phyloP scores from a whole-genome alignment of 225 moss, liverwort and hornwort genomes.

The Bryum argenteum region DNA sequence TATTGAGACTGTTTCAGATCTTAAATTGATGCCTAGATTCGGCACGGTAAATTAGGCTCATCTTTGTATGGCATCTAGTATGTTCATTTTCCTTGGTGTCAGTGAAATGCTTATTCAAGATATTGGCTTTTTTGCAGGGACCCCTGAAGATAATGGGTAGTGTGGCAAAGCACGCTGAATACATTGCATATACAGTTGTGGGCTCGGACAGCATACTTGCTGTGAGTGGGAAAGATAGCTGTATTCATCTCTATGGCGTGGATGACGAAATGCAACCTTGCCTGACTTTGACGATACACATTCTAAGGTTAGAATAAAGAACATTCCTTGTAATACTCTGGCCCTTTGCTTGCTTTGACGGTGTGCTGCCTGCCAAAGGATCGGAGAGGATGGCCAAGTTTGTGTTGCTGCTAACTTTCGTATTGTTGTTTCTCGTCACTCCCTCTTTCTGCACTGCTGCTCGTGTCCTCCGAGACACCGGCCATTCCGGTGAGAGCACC shows the following conservation, averaged over 20 bases:
- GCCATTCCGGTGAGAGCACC: too few species aligned
- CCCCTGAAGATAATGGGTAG: constrained; percentile 69
- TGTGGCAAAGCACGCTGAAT: constrained; percentile 77
- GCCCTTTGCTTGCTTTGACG: too few species aligned
- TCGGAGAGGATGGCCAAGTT: too few species aligned
- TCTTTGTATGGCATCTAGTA: constrained; percentile 9
- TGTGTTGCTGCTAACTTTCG: too few species aligned
- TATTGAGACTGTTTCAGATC: constrained; percentile 10
- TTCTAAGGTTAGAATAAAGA: too few species aligned
- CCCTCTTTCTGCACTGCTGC: too few species aligned
- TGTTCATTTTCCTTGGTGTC: constrained; percentile 22
- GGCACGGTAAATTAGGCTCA: neutral
- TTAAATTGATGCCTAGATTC: neutral
- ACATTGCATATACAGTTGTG: constrained; percentile 80
- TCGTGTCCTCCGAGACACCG: too few species aligned
- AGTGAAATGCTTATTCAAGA: constrained; percentile 20
- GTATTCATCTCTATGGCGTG: constrained; percentile 91
- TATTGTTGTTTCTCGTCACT: too few species aligned
- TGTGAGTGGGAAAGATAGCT: constrained; percentile 80
- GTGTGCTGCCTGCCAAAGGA: too few species aligned
- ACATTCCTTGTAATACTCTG: too few species aligned
- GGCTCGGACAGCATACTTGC: constrained; percentile 95
- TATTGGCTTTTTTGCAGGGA: constrained; percentile 58
- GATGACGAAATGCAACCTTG: constrained; percentile 99
- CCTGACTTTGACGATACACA: too few species aligned